A percentile compares a stretch with the other conserved stretches of the same genome.
These are phyloP conservation scores for Geotrichum citri-aurantii DNA, from an alignment of 1,139 yeast species.

Conservation along the genomic window DNA sequence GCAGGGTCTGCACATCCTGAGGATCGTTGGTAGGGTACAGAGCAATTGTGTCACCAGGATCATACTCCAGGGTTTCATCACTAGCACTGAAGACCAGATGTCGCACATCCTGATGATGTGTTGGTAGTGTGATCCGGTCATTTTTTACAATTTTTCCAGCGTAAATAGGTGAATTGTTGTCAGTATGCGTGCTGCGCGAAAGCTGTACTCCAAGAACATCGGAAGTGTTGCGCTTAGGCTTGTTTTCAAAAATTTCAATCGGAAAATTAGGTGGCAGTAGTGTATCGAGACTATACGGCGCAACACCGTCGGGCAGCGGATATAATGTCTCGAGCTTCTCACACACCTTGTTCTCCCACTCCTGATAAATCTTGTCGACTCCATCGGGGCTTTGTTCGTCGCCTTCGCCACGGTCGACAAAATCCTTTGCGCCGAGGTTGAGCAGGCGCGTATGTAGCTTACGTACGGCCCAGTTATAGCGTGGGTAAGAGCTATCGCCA, in stretches of 20 bases:
- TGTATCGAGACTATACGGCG: conserved; percentile 16
- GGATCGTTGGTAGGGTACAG: conserved; percentile 70
- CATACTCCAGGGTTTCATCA: conserved; percentile 24
- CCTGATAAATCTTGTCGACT: conserved; percentile 66
- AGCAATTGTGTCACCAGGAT: conserved; percentile 78
- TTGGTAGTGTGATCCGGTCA: conserved; percentile 54
- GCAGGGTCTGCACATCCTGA: conserved; percentile 55
- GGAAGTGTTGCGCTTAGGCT: conserved; percentile 32
- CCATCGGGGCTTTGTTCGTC: conserved; percentile 84
- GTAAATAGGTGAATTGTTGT: conserved; percentile 21
- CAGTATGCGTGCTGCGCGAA: conserved; percentile 25
- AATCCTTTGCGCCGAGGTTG: conserved; percentile 76
- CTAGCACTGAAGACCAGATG: conserved; percentile 45
- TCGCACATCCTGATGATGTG: conserved; percentile 90
- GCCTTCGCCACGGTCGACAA: conserved; percentile 74
- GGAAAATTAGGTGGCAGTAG: conserved; percentile 42
- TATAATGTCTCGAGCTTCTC: conserved; percentile 37
- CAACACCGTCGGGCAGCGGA: conserved; percentile 27
- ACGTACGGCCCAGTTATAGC: conserved; percentile 75
- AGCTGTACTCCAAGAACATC: conserved; percentile 28
- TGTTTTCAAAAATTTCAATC: conserved; percentile 26
- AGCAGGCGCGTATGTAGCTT: conserved; percentile 70
- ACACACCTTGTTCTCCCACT: conserved; percentile 60
- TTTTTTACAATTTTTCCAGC: conserved; percentile 47
- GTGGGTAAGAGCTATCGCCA: conserved; percentile 92